Evolutionary conservation across 75 land plant genomes (phyloP).

Genomic region (Ceratopteris richardii): DNA sequence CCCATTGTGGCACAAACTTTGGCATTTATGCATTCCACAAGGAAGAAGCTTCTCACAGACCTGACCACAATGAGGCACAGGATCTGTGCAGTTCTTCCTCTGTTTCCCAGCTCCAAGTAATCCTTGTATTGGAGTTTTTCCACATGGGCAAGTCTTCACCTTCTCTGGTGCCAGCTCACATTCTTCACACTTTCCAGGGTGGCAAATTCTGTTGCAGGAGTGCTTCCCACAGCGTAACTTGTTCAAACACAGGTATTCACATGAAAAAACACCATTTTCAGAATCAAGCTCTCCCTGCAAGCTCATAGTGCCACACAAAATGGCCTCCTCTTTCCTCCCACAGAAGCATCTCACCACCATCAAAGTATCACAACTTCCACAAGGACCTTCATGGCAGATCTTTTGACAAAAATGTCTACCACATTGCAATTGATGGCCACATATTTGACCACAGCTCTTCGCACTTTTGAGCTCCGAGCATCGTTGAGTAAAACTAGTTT

Average conservation of each 20-base stretch:
- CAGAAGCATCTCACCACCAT: conserved; percentile 78
- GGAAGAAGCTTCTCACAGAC: conserved; percentile 58
- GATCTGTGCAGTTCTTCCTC: conserved; percentile 76
- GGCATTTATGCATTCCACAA: conserved; percentile 63
- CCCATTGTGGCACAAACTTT: conserved; percentile 57
- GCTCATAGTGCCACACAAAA: conserved; percentile 66
- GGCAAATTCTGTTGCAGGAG: conserved; percentile 57
- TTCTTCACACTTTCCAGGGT: conserved; percentile 84
- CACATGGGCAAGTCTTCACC: conserved; percentile 77
- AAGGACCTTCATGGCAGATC: conserved; percentile 72
- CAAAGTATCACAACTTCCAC: conserved; percentile 49
- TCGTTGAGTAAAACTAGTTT: conserved; percentile 44
- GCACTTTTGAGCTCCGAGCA: conserved; percentile 57
- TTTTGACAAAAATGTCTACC: conserved; percentile 65
- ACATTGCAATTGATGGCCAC: conserved; percentile 61
- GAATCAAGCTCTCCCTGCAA: conserved; percentile 56
- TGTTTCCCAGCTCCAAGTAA: conserved; percentile 8
- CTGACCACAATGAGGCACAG: conserved; percentile 64
- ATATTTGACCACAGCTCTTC: conserved; percentile 62
- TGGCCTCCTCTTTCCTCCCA: conserved; percentile 43
- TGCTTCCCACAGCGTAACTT: conserved; percentile 71
- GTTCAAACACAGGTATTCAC: conserved; percentile 50
- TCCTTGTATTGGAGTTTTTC: conserved; percentile 48
- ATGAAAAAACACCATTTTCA: conserved; percentile 62
- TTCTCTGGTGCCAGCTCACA: conserved; percentile 66